Conservation (phyloP, 2,329 filamentous ascomycete genomes). For the Coniochaeta prunicola region DNA sequence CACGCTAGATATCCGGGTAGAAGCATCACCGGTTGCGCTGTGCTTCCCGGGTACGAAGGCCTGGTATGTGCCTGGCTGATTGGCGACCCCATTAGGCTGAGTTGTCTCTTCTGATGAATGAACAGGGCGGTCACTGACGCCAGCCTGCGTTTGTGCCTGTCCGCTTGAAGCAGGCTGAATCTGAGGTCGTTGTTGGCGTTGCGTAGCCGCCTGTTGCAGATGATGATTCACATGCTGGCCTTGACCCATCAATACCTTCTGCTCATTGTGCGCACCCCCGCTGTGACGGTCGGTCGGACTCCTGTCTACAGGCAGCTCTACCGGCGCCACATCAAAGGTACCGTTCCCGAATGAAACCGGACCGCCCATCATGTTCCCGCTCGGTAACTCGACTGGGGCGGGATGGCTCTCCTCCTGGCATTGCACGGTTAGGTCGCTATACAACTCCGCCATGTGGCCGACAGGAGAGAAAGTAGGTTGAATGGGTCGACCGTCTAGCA, state of each 20-base stretch:
- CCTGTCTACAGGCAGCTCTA: conserved; percentile 30
- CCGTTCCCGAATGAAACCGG: conserved; percentile 1
- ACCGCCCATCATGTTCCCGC: conserved; percentile 22
- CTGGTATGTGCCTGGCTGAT: background rate
- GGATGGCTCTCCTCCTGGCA: conserved; percentile 35
- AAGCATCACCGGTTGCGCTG: background rate
- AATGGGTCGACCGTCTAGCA: conserved; percentile 26
- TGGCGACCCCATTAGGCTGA: background rate
- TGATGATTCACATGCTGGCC: background rate
- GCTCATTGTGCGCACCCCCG: background rate
- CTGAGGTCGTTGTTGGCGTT: conserved; percentile 2
- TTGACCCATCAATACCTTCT: background rate
- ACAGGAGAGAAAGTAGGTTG: conserved; percentile 27
- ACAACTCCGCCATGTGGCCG: conserved; percentile 39
- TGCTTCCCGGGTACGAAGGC: conserved; percentile 2
- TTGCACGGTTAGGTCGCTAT: conserved; percentile 32
- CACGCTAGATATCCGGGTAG: conserved; percentile 2
- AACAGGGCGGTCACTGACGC: background rate
- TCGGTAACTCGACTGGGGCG: conserved; percentile 36
- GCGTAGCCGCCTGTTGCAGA: background rate
- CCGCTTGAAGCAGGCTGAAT: background rate
- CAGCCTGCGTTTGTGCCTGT: conserved; percentile 2
- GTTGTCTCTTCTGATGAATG: background rate
- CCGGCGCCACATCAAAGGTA: conserved; percentile 13
- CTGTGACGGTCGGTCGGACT: conserved; percentile 17